Conservation (phyloP, 352 stramenopile genomes). For the Pythium chondricola region DNA sequence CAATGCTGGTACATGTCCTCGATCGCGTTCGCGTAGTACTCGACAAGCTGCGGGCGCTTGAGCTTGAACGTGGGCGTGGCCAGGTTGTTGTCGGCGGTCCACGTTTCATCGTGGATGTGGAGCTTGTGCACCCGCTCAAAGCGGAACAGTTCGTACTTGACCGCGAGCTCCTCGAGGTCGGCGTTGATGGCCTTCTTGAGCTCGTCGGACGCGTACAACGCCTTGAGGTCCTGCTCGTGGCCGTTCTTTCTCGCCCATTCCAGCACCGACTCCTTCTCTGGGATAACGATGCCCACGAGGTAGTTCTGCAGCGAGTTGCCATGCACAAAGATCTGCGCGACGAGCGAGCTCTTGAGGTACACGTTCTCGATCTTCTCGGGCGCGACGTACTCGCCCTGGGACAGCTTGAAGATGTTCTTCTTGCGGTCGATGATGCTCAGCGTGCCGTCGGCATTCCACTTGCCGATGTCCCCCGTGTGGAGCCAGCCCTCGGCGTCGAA, state of each 20-base stretch:
- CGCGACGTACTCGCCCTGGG: constrained; percentile 92
- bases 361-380: constrained; percentile 95
- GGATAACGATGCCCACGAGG: constrained; percentile 90
- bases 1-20: constrained; percentile 68
- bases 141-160: constrained; percentile 68
- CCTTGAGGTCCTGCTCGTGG: constrained; percentile 23
- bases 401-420: constrained; percentile 91
- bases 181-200: constrained; percentile 32
- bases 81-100: constrained; percentile 91
- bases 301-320: constrained; percentile 91
- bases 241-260: constrained; percentile 36
- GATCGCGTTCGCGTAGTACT: constrained; percentile 51
- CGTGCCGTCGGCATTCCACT: constrained; percentile 88
- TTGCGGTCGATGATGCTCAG: constrained; percentile 84
- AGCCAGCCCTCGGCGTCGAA: constrained; percentile 91
- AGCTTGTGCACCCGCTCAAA: constrained; percentile 93
- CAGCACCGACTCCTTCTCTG: constrained; percentile 34
- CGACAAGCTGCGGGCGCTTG: constrained; percentile 73
- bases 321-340: constrained; percentile 92
- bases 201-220: constrained; percentile 20
- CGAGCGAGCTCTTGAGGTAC: constrained; percentile 83
- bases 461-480: constrained; percentile 92
- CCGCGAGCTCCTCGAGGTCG: constrained; percentile 41
- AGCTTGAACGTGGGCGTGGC: constrained; percentile 96
- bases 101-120: constrained; percentile 84